Evolutionary conservation across 495 filamentous ascomycete species (phyloP), one percentile per base, ranked within the genome.

Genomic region (Hypoxylon subgilvum): DNA sequence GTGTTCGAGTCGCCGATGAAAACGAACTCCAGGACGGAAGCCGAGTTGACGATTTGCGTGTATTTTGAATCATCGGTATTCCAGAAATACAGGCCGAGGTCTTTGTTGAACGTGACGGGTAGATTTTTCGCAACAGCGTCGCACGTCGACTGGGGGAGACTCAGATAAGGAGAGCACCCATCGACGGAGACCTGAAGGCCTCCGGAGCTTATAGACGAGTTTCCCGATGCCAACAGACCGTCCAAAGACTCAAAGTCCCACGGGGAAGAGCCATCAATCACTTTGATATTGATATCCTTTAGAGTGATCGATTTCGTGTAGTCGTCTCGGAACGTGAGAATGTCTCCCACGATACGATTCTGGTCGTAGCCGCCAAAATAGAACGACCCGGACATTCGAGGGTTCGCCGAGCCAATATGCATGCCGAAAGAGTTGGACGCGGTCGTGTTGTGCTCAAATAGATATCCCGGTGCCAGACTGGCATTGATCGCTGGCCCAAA

Each of bases 331-430:
- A 70, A 71, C 3, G 61, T 57, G 22, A 73, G 62, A 25, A 63
- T 34, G 19, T 68, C 60, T 19, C 67, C 67, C 9, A 68, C 48
- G n/a, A 79, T 54, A 19, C 78, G 67, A 40, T 66, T 74, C 39
- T 76, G 70, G 56, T 84, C 79, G 61, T 79, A 84, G 0, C 82
- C 81, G 3, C 82, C 82, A 35, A 79, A 72, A 19, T 74, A 53
- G 31, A 82, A 64, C 3, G 75, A 80, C 1, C 74, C 79, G 4
- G 69, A 48, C 50, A 80, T 73, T 2, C 56, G 52, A 6, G 70
- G 68, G 4, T 59, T 46, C 2, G 64, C 77, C 2, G 80, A 80
- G 6, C 82, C 82, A 32, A 84, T 76, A 57, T 84, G 82, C 61
- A 85, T 70, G 4, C 76, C 74, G 46, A 73, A 83, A 6, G 80